Base-by-base conservation (phyloP, 1,284 basidiomycete species). In the Ceratobasidium sp. region DNA sequence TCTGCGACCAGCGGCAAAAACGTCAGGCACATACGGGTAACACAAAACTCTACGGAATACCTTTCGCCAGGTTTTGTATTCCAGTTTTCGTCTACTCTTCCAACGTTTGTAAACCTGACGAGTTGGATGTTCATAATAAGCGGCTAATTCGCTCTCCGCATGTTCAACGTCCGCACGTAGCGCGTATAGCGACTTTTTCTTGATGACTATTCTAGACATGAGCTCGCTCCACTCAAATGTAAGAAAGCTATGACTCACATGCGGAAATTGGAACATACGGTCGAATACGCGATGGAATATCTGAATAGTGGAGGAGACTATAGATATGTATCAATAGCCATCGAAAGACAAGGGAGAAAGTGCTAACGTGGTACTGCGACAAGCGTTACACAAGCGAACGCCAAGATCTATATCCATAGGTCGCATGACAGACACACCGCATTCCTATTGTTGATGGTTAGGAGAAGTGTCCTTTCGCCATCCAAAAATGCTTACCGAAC, bases 361-460 rank as follows among this genome's bases (percentile, higher is more conserved):
- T 18, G 60, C 68, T 58, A 23, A 67, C 71, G n/a, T 64, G 26
- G 51, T 33, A 39, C 51, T 77, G 15, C 75, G 75, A 51, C 75
- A 77, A 44, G 75, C n/a, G 15, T 77, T 77, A 49, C 75, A 77
- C 55, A 77, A 53, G 42, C 75, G 75, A 26, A 77, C 75, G 49
- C 75, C 55, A n/a, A 77, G 64, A 67, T 67, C 39, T n/a, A 68
- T 40, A 40, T 77, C 75, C 51, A 77, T 58, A 5, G 26, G 40
- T 23, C 75, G 49, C 64, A 60, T 67, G n/a, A 77, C 75, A 4
- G 56, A 26, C 3, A 77, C 42, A 6, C 75, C 75, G 20, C 75
- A 77, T 33, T 28, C 44, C 64, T 67, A 10, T 53, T n/a, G 18
- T 39, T 12, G 20, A 3, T 55, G 23, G n/a, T 51, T 20, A 60